Evolutionary conservation across 352 stramenopile genomes (phyloP).

Genomic region (Phytophthora sp.): DNA sequence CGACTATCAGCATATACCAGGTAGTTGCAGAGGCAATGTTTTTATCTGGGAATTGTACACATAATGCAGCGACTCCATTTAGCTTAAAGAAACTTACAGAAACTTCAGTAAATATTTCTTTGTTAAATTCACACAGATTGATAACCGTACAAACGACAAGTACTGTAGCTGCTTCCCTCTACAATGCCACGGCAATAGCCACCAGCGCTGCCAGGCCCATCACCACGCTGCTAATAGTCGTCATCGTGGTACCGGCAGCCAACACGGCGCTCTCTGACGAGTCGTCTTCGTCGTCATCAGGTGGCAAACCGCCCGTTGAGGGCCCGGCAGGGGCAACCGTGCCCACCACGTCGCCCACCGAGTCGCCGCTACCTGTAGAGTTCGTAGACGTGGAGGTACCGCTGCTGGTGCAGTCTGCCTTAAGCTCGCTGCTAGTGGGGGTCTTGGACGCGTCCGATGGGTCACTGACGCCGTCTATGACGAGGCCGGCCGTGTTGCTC

Average conservation of each 20-base stretch:
- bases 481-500: slow-evolving; percentile 46
- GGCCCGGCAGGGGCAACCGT: slow-evolving; percentile 36
- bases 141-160: background rate
- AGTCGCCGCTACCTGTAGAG: slow-evolving; percentile 33
- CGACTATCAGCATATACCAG: background rate
- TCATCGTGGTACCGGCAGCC: slow-evolving; percentile 18
- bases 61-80: slow-evolving; percentile 25
- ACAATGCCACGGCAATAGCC: slow-evolving; percentile 25
- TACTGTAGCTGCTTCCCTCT: too few species aligned
- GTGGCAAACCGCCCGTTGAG: slow-evolving; percentile 27
- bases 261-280: slow-evolving; percentile 53
- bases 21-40: slow-evolving; percentile 1
- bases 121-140: too few species aligned
- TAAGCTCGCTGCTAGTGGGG: slow-evolving; percentile 54
- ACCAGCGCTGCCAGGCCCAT: slow-evolving; percentile 21
- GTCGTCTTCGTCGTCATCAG: slow-evolving; percentile 71
- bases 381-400: slow-evolving; percentile 34
- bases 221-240: slow-evolving; percentile 8
- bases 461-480: slow-evolving; percentile 67
- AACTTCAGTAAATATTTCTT: slow-evolving; percentile 22
- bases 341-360: slow-evolving; percentile 40
- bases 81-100: too few species aligned
- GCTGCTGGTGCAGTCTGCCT: slow-evolving; percentile 47
- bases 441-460: slow-evolving; percentile 62
- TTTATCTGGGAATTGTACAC: slow-evolving; percentile 25